Base-by-base conservation (phyloP, 108 stramenopile genomes). In the Pseudonitzschia multiseries region DNA sequence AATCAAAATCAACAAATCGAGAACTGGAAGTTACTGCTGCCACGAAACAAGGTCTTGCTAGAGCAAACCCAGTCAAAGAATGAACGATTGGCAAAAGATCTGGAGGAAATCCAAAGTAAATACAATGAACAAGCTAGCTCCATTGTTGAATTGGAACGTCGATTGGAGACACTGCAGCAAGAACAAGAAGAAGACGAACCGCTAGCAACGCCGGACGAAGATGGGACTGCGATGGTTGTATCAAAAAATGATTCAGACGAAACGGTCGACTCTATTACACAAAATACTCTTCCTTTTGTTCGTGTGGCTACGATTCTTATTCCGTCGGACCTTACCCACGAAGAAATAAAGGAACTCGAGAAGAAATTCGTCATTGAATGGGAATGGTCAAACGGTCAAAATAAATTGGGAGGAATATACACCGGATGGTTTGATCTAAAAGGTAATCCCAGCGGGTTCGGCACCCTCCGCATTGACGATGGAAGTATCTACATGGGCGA, bases 391-490 rank as follows among this genome's bases (percentile, higher is more conserved):
- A 29, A 56, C 32, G 4, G n/a, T 14, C 18, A 62, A 62, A 62
- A 15, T 6, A 53, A 63, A 18, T 32, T 74, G 5, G 57, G 24
- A 43, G 85, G 85, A 8, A 24, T 73, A 21, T 86, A 82, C 66
- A 86, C 85, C 26, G 85, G 85, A 20, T 78, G 70, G 68, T 31
- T 80, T 20, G 68, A 72, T 70, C 8, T 75, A 41, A 22, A n/a
- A 32, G 76, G 78, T 18, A 76, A 74, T 69, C 85, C 85, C 24
- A 48, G 77, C 57, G 85, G 79, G 40, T 62, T 57, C 54, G 85
- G 85, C 13, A 82, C 75, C 0, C 67, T 86, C 1, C 75, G 79
- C 21, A 68, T 80, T 17, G 70, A 80, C 14, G 81, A 86, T 71
- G 81, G 79, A 5, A 62, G 74, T 20, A 76, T 86, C 31, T 80